Conservation (phyloP, 257 asterid species). For the Solanum boliviense region DNA sequence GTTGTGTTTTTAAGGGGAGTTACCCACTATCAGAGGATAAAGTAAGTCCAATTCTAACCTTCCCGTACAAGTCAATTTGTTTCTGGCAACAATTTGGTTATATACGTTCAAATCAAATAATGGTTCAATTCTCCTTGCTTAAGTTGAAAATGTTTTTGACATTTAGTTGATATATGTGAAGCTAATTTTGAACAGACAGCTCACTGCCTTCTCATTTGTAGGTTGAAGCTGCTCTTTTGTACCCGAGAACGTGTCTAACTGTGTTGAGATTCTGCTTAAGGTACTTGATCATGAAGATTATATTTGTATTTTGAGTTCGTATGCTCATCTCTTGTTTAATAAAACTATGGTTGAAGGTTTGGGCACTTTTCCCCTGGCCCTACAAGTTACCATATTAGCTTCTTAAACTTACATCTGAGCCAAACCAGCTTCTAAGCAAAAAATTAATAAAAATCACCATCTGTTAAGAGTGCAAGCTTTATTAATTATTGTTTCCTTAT, state of each 20-base stretch:
- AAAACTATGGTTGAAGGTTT: neutral
- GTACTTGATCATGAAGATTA: slow-evolving; percentile 17
- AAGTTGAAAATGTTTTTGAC: neutral
- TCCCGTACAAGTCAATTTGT: neutral
- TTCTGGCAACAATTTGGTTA: neutral
- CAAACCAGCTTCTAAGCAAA: neutral
- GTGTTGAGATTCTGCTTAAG: slow-evolving; percentile 78
- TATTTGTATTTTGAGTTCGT: neutral
- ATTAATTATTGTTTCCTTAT: neutral
- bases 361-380: neutral
- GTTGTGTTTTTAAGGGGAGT: slow-evolving; percentile 57
- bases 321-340: neutral
- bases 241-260: slow-evolving; percentile 80
- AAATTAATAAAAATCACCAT: neutral
- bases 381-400: neutral
- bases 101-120: neutral
- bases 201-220: slow-evolving; percentile 9
- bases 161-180: neutral
- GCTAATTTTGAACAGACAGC: neutral
- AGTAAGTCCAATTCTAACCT: slow-evolving; percentile 22
- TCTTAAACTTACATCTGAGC: neutral
- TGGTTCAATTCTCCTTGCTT: neutral
- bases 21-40: slow-evolving; percentile 77
- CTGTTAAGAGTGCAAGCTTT: neutral
- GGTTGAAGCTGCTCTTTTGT: slow-evolving; percentile 92